These are phyloP conservation scores for Andrographis paniculata DNA, from an alignment of 305 asterid species.

Conservation along the genomic window DNA sequence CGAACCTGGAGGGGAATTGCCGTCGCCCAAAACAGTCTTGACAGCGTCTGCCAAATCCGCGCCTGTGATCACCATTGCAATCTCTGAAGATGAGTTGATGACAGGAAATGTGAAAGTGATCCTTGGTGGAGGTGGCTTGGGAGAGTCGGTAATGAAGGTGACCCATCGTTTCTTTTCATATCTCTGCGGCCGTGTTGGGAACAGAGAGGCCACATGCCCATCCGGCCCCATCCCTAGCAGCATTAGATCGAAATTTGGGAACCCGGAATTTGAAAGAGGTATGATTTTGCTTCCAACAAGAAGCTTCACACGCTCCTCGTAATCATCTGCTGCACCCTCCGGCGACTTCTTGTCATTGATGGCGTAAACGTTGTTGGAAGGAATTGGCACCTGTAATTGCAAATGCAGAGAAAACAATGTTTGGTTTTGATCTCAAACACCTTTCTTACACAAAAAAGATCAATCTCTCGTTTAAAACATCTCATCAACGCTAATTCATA, in stretches of 20 bases:
- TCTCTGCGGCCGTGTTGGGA: constrained; percentile 49
- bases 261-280: constrained; percentile 41
- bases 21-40: constrained; percentile 29
- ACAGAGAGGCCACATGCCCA: constrained; percentile 82
- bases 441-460: too few relatives aligned
- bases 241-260: constrained; percentile 74
- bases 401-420: background rate
- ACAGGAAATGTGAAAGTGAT: constrained; percentile 88
- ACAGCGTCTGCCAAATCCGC: constrained; percentile 42
- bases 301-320: constrained; percentile 47
- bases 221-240: constrained; percentile 93
- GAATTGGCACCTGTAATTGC: constrained; percentile 35
- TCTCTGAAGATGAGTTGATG: constrained; percentile 54
- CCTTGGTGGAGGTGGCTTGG: constrained; percentile 86
- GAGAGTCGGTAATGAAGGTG: constrained; percentile 77
- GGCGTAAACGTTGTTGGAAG: constrained; percentile 32
- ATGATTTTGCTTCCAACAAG: constrained; percentile 35
- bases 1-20: constrained; percentile 8
- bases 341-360: constrained; percentile 40
- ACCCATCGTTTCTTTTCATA: constrained; percentile 66
- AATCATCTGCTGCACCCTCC: constrained; percentile 65
- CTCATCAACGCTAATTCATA: too few relatives aligned
- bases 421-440: too few relatives aligned
- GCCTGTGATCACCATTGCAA: constrained; percentile 72
- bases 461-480: too few relatives aligned